Conservation (phyloP, 1,284 basidiomycete genomes). For the Fistulinella staudtii region DNA sequence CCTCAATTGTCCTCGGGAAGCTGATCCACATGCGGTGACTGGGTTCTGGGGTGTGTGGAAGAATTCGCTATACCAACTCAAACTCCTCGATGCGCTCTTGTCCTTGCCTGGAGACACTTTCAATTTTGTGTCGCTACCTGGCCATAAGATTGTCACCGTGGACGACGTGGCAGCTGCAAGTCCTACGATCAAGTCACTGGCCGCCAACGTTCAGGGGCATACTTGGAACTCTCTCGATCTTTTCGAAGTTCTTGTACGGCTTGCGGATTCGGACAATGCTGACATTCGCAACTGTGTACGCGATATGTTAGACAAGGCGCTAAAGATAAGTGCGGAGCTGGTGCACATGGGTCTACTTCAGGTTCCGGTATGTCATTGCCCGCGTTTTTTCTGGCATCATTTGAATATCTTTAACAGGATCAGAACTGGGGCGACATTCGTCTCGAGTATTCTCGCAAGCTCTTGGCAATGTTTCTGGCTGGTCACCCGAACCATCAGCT, state of each 20-base stretch:
- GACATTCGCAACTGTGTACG: conserved; percentile 75
- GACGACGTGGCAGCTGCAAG: conserved; percentile 82
- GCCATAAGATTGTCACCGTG: conserved; percentile 76
- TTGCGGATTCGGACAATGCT: conserved; percentile 65
- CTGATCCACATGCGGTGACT: conserved; percentile 68
- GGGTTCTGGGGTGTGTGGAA: conserved; percentile 84
- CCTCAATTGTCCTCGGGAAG: conserved; percentile 66
- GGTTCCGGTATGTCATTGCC: conserved; percentile 59
- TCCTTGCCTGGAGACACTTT: conserved; percentile 88
- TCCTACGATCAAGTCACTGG: conserved; percentile 82
- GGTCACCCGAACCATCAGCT: conserved; percentile 93
- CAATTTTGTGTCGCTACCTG: conserved; percentile 83
- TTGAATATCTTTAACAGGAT: conserved; percentile 42
- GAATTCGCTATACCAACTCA: conserved; percentile 83
- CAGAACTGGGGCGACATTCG: conserved; percentile 87
- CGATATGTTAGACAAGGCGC: conserved; percentile 89
- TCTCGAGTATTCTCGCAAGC: conserved; percentile 78
- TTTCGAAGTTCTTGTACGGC: conserved; percentile 81
- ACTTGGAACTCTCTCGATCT: conserved; percentile 95
- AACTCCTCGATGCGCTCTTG: conserved; percentile 83
- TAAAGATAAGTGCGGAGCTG: conserved; percentile 90
- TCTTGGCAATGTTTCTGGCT: conserved; percentile 88
- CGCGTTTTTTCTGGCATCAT: not conserved
- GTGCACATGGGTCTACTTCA: conserved; percentile 92
- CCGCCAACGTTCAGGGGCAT: conserved; percentile 83